These are phyloP conservation scores for Fraxinus quadrangulata DNA, from an alignment of 257 asterid species.

Conservation along the genomic window DNA sequence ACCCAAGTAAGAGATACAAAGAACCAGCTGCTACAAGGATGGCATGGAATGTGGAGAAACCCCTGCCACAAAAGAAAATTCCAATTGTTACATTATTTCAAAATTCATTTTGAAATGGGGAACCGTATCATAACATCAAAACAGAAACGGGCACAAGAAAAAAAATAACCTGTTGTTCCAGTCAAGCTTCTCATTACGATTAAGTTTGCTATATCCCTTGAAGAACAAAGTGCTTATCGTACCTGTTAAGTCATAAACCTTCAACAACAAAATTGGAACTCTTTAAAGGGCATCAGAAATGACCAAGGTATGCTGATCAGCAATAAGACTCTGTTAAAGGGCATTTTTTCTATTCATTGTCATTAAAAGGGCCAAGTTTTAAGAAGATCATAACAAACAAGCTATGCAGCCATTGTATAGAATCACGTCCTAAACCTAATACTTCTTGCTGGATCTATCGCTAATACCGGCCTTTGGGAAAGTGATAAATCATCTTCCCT, in stretches of 20 bases:
- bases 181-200: constrained; percentile 60
- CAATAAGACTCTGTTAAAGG: neutral
- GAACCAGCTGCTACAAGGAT: constrained; percentile 65
- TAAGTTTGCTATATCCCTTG: constrained; percentile 71
- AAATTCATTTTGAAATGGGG: constrained; percentile 12
- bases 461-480: neutral
- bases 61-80: constrained; percentile 50
- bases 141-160: constrained; percentile 12
- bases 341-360: constrained; percentile 2
- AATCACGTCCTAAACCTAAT: neutral
- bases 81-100: neutral
- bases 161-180: constrained; percentile 84
- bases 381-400: neutral
- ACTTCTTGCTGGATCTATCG: neutral
- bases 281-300: constrained; percentile 29
- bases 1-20: constrained; percentile 61
- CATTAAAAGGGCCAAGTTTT: constrained; percentile 17
- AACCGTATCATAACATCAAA: neutral
- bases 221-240: constrained; percentile 58
- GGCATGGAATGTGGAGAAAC: constrained; percentile 91
- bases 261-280: constrained; percentile 42
- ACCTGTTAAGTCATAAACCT: constrained; percentile 89
- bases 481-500: neutral
- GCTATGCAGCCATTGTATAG: neutral
- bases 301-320: constrained; percentile 18